Evolutionary conservation across 2,329 filamentous ascomycete genomes (phyloP).

Genomic region (Fusarium marasasianum): DNA sequence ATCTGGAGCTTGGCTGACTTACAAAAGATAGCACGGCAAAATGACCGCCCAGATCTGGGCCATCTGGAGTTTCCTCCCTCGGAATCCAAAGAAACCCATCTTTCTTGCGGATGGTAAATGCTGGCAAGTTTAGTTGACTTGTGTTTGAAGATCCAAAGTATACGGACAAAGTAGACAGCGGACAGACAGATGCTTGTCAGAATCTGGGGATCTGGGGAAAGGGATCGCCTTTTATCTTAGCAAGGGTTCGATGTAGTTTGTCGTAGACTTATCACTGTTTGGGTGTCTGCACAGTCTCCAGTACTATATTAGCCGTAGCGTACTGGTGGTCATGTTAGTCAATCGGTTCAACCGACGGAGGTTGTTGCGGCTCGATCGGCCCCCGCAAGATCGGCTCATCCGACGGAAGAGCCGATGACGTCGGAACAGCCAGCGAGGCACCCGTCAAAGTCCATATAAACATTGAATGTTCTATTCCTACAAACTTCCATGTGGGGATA

Average conservation of each 20-base stretch:
- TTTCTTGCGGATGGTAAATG: rapidly evolving
- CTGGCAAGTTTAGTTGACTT: background rate
- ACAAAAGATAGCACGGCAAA: background rate
- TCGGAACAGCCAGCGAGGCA: background rate
- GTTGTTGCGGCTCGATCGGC: background rate
- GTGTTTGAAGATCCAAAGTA: background rate
- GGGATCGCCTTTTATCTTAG: background rate
- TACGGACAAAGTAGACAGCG: background rate
- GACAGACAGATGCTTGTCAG: background rate
- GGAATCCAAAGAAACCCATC: background rate
- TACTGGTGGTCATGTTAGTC: background rate
- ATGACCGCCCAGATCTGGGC: constrained; percentile 5
- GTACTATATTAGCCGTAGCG: background rate
- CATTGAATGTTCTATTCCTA: background rate
- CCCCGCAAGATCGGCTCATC: background rate
- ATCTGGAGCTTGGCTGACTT: background rate
- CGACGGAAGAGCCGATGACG: background rate
- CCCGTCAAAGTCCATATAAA: background rate
- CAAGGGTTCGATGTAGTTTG: background rate
- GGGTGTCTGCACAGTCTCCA: too few relatives aligned
- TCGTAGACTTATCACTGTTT: background rate
- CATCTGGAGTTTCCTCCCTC: background rate
- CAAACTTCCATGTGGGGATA: rapidly evolving
- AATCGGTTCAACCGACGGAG: background rate
- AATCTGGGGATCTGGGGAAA: background rate